Conservation (phyloP, 495 filamentous ascomycete genomes). For the Halenospora varia region DNA sequence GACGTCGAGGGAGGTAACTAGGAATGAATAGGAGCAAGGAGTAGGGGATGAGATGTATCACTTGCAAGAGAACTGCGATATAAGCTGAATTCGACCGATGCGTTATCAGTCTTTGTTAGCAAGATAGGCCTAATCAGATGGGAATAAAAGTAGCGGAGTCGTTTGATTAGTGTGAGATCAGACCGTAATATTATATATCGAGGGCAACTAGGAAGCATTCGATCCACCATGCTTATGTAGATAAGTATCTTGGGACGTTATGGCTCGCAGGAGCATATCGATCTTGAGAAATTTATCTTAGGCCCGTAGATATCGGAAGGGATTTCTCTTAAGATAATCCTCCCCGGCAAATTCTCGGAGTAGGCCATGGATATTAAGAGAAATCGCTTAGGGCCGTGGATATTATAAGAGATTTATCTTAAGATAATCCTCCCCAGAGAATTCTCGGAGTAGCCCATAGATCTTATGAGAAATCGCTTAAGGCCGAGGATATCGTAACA, state of each 20-base stretch:
- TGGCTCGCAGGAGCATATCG: slow-evolving; percentile 10
- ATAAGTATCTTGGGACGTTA: slow-evolving; percentile 6
- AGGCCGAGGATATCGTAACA: not conserved
- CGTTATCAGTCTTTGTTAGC: not conserved
- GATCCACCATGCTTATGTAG: not conserved
- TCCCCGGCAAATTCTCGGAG: too few relatives aligned
- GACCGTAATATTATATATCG: not conserved
- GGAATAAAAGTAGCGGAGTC: not conserved
- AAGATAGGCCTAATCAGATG: not conserved
- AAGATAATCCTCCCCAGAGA: not conserved
- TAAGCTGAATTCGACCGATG: not conserved
- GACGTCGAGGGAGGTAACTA: not conserved
- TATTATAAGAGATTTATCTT: not conserved
- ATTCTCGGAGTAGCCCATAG: not conserved
- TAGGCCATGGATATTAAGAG: not conserved
- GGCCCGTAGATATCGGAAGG: not conserved
- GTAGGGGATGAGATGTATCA: not conserved
- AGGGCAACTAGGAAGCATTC: not conserved
- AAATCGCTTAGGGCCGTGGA: not conserved
- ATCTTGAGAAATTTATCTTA: slow-evolving; percentile 10
- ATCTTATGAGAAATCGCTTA: not conserved
- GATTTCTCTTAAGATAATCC: slow-evolving; percentile 8
- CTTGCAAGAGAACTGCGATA: not conserved
- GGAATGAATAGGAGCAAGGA: not conserved
- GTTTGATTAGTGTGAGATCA: not conserved